Percentiles rank a stretch among this genome's conserved stretches.
Conservation (phyloP, 2,329 filamentous ascomycete species). For the Rosellinia necatrix region DNA sequence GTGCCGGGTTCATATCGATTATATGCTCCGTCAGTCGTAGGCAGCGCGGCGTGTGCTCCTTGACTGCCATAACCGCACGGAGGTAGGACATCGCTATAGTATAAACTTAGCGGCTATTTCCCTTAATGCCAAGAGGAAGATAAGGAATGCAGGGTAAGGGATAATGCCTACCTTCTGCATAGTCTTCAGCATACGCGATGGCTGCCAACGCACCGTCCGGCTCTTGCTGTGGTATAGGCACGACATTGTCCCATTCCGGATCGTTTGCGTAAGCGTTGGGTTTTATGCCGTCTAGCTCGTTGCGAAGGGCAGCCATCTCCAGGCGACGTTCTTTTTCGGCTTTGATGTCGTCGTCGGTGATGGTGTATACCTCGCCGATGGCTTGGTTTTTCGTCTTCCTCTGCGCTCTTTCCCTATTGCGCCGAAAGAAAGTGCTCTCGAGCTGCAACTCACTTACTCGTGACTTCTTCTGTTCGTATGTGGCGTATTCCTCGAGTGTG, state of each 20-base stretch:
- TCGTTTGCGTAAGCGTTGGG: slow-evolving; percentile 61
- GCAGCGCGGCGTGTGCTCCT: slow-evolving; percentile 80
- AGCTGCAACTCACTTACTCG: slow-evolving; percentile 50
- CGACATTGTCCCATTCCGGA: slow-evolving; percentile 81
- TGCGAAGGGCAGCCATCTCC: slow-evolving; percentile 56
- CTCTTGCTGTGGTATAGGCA: slow-evolving; percentile 82
- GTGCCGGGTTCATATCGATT: slow-evolving; percentile 90
- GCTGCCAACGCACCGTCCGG: slow-evolving; percentile 83
- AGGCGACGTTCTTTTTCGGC: slow-evolving; percentile 53
- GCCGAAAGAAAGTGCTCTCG: slow-evolving; percentile 51
- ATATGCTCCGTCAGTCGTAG: slow-evolving; percentile 85
- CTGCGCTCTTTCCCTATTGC: slow-evolving; percentile 36
- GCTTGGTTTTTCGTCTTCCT: slow-evolving; percentile 29
- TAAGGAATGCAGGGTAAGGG: not conserved
- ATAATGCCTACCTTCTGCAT: slow-evolving; percentile 69
- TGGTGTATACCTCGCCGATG: slow-evolving; percentile 19
- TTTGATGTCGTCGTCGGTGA: slow-evolving; percentile 47
- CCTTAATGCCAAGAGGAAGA: not conserved
- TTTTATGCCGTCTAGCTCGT: slow-evolving; percentile 55
- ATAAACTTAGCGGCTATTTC: slow-evolving; percentile 12
- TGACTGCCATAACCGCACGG: slow-evolving; percentile 86
- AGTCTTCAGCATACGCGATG: slow-evolving; percentile 89
- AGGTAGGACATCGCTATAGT: slow-evolving; percentile 81
- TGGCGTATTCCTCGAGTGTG: slow-evolving; percentile 50
- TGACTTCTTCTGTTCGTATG: slow-evolving; percentile 48